Conservation (phyloP, 2,329 filamentous ascomycete genomes). For the Furcasterigmium furcatum region DNA sequence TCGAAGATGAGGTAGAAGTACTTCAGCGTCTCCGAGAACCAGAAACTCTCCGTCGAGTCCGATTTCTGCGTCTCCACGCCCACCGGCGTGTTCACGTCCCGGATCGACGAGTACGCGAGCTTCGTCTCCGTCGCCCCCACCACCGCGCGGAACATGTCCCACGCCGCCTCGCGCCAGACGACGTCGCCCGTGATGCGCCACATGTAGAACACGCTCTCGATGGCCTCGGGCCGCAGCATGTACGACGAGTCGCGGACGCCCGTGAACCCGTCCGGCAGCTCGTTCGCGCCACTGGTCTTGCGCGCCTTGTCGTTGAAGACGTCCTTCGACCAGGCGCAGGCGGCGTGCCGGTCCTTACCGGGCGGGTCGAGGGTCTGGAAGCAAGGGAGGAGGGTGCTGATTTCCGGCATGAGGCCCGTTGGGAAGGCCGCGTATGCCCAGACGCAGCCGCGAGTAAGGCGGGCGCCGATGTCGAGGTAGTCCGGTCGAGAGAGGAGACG, state of each 20-base stretch:
- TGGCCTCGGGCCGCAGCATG: constrained; percentile 45
- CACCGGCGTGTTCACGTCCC: constrained; percentile 7
- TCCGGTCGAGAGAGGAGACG: constrained; percentile 48
- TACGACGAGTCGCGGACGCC: constrained; percentile 42
- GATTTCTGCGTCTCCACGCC: constrained; percentile 9
- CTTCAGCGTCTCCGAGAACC: constrained; percentile 74
- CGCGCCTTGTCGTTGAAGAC: constrained; percentile 10
- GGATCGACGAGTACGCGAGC: constrained; percentile 38
- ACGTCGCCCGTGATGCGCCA: constrained; percentile 46
- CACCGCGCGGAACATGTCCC: constrained; percentile 45
- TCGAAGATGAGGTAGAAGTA: constrained; percentile 75
- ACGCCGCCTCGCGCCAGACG: constrained; percentile 39
- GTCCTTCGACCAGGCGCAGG: constrained; percentile 28
- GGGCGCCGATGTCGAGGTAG: constrained; percentile 42
- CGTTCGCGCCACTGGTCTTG: constrained; percentile 19
- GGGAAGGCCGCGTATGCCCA: constrained; percentile 50
- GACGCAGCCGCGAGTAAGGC: constrained; percentile 49
- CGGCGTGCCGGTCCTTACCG: constrained; percentile 19
- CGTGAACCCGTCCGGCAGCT: constrained; percentile 54
- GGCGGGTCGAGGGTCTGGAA: constrained; percentile 8
- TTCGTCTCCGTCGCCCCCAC: constrained; percentile 37
- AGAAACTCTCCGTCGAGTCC: constrained; percentile 48
- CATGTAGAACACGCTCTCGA: constrained; percentile 49
- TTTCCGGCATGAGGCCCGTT: constrained; percentile 53
- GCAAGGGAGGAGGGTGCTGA: constrained; percentile 34